Evolutionary conservation across 129 eudicot species (phyloP).

Genomic region (Calendula officinalis): DNA sequence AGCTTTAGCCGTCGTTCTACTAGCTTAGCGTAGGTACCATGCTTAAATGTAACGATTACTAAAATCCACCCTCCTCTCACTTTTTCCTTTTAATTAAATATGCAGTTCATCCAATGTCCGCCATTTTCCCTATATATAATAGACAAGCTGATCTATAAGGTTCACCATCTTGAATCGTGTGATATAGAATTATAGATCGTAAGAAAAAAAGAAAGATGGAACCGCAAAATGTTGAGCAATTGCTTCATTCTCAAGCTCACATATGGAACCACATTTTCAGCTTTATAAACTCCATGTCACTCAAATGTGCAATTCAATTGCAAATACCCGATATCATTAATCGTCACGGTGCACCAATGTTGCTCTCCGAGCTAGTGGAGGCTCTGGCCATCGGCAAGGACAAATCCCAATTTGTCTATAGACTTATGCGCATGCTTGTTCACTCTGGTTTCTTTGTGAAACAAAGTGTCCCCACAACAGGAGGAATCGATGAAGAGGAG

Average conservation of each 20-base stretch:
- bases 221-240: conserved; percentile 1
- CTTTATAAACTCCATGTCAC: conserved; percentile 54
- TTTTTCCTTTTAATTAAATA: too few relatives aligned
- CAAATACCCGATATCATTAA: conserved; percentile 50
- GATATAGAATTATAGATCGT: too few relatives aligned
- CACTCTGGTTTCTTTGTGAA: conserved; percentile 41
- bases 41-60: too few relatives aligned
- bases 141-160: too few relatives aligned
- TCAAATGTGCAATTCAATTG: conserved; percentile 52
- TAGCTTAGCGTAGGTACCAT: too few relatives aligned
- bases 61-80: too few relatives aligned
- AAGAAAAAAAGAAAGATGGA: conserved; percentile 13
- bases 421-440: conserved; percentile 48
- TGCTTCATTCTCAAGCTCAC: conserved; percentile 52
- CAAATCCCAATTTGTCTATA: conserved; percentile 27
- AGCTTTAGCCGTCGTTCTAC: too few relatives aligned
- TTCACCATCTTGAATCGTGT: too few relatives aligned
- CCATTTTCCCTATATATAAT: too few relatives aligned
- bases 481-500: not conserved
- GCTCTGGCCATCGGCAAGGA: conserved; percentile 36
- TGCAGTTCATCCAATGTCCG: too few relatives aligned
- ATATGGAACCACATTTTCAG: conserved; percentile 46
- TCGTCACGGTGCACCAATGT: conserved; percentile 44
- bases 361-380: conserved; percentile 33
- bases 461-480: not conserved